Evolutionary conservation across 805 yeast genomes (phyloP), one percentile per base, ranked within the genome.

Genomic region (Hanseniaspora mollemarum): DNA sequence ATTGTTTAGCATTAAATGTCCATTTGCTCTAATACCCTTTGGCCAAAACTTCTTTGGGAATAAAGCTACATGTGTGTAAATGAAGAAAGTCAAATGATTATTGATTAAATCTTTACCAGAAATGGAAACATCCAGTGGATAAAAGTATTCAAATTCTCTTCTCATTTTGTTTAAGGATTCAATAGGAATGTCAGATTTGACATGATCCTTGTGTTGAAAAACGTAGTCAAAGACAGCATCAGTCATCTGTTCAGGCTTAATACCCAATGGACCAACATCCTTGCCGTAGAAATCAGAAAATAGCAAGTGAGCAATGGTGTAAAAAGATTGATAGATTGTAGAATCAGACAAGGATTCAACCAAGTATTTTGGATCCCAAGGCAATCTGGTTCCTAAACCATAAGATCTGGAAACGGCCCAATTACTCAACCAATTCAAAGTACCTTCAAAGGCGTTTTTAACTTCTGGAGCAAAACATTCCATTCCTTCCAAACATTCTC

Each of bases 341-440:
- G 97, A 90, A 68, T 92, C 98, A 33, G 96, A 85, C 60, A 92
- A 74, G 19, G 96, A 87, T 71, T 92, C 98, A 52, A 92, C 90
- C 61, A 92, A 76, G 63, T 83, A 88, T 64, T 81, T 81, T 57
- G 83, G 82, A 71, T 92, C 98, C 98, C 98, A 92, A 53, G 98
- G 98, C 58, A 92, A 77, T 63, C 72, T 81, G 53, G 96, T 80
- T 66, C 98, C 98, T 58, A 92, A 75, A 65, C 98, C 98, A 60
- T 86, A 92, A 52, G 94, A 81, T 74, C 98, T 84, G 53, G 95
- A 86, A 54, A 92, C 86, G 48, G 98, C 97, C 98, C 98, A 92
- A 73, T 87, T 88, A 71, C 83, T 85, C 62, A 92, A 78, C 98
- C 98, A 92, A 58, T 82, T 94, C 61, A 92, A 74, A 53, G 85